These are phyloP conservation scores for Thamnidium elegans DNA, from an alignment of 192 early-diverging fungal species.

Conservation along the genomic window DNA sequence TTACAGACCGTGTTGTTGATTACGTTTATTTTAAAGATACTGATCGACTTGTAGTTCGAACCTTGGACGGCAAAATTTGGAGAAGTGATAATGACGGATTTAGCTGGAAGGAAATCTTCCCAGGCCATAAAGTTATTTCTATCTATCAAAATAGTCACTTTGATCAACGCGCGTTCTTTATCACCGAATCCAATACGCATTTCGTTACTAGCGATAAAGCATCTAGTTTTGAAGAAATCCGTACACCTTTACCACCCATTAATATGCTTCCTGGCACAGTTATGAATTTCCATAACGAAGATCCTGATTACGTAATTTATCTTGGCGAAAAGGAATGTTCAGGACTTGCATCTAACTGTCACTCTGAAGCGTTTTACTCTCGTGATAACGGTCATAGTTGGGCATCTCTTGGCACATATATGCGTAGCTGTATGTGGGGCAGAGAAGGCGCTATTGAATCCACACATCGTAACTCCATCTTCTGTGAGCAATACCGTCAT, in stretches of 20 bases:
- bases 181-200: slow-evolving; percentile 46
- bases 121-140: slow-evolving; percentile 38
- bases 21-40: slow-evolving; percentile 42
- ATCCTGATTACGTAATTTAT: slow-evolving; percentile 80
- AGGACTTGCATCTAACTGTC: slow-evolving; percentile 54
- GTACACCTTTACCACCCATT: slow-evolving; percentile 61
- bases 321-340: slow-evolving; percentile 59
- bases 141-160: slow-evolving; percentile 64
- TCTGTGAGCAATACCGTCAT: slow-evolving; percentile 70
- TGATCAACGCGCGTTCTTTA: slow-evolving; percentile 58
- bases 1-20: slow-evolving; percentile 32
- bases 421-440: slow-evolving; percentile 70
- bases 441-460: slow-evolving; percentile 53
- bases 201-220: slow-evolving; percentile 63
- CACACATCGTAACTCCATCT: slow-evolving; percentile 57
- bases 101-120: slow-evolving; percentile 48
- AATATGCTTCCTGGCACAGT: slow-evolving; percentile 49
- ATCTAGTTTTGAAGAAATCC: slow-evolving; percentile 51
- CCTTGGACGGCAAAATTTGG: slow-evolving; percentile 46
- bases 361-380: slow-evolving; percentile 69
- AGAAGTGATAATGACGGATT: slow-evolving; percentile 64
- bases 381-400: slow-evolving; percentile 69
- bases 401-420: slow-evolving; percentile 64
- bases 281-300: slow-evolving; percentile 82
- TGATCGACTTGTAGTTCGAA: slow-evolving; percentile 48